Conservation (phyloP, 192 early-diverging fungal genomes). For the Paraglomus brasilianum region DNA sequence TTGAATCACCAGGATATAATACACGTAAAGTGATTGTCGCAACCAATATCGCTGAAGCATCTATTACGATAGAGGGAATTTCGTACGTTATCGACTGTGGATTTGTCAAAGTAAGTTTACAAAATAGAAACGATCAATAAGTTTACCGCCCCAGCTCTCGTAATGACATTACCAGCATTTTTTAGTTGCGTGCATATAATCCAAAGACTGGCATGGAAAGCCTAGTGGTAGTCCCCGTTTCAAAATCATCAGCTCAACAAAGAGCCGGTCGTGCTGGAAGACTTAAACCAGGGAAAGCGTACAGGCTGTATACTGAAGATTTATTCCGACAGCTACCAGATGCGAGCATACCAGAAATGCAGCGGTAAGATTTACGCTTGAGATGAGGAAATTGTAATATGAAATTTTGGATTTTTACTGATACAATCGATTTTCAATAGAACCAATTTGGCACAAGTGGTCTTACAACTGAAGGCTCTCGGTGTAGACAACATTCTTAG, state of each 20-base stretch:
- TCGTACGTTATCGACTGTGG: slow-evolving; percentile 78
- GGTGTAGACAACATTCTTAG: slow-evolving; percentile 79
- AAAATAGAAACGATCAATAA: slow-evolving; percentile 4
- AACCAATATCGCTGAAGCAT: slow-evolving; percentile 89
- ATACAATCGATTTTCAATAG: slow-evolving; percentile 52
- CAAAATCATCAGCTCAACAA: slow-evolving; percentile 92
- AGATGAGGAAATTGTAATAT: not conserved
- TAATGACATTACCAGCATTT: not conserved
- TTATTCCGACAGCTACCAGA: slow-evolving; percentile 75
- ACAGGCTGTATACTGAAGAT: slow-evolving; percentile 85
- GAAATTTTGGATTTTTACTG: slow-evolving; percentile 26
- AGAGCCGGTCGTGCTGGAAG: slow-evolving; percentile 93
- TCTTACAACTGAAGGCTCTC: slow-evolving; percentile 76
- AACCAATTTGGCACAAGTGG: slow-evolving; percentile 63
- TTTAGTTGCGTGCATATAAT: slow-evolving; percentile 75
- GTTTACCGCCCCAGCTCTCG: not conserved
- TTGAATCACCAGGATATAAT: slow-evolving; percentile 53
- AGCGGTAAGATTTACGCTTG: slow-evolving; percentile 46
- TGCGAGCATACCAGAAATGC: slow-evolving; percentile 93
- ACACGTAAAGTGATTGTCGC: slow-evolving; percentile 84
- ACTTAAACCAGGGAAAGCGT: slow-evolving; percentile 85
- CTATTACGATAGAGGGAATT: slow-evolving; percentile 73
- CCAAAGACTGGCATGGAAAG: slow-evolving; percentile 92
- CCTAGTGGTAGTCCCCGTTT: slow-evolving; percentile 83
- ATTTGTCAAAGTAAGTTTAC: slow-evolving; percentile 62